Evolutionary conservation across 2,329 filamentous ascomycete species (phyloP).

Genomic region (Neonectria neomacrospora): DNA sequence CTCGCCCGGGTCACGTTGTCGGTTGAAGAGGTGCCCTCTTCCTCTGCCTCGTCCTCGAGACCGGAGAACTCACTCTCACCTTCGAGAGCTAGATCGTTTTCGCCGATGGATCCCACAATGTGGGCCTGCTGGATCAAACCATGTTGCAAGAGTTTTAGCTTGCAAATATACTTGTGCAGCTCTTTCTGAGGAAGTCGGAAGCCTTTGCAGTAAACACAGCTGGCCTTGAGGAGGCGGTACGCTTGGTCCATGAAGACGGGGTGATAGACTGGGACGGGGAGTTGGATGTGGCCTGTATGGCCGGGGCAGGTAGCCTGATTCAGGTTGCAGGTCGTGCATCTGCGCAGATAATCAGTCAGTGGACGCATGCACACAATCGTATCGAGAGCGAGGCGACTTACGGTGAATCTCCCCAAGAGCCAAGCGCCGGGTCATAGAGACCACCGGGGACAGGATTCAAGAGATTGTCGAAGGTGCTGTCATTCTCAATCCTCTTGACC

Average conservation of each 20-base stretch:
- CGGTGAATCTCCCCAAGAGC: conserved; percentile 87
- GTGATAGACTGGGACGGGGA: conserved; percentile 93
- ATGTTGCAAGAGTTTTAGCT: conserved; percentile 85
- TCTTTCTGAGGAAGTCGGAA: conserved; percentile 82
- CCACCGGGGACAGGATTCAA: conserved; percentile 90
- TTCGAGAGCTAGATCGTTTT: conserved; percentile 54
- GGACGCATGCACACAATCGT: conserved; percentile 18
- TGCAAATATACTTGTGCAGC: conserved; percentile 83
- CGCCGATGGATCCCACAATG: conserved; percentile 64
- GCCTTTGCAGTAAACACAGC: conserved; percentile 91
- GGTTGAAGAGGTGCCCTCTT: conserved; percentile 67
- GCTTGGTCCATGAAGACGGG: conserved; percentile 96
- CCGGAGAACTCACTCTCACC: conserved; percentile 49
- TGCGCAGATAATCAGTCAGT: conserved; percentile 49
- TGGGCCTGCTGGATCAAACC: conserved; percentile 79
- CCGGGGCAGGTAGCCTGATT: conserved; percentile 86
- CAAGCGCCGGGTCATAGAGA: conserved; percentile 91
- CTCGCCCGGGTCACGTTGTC: conserved; percentile 64
- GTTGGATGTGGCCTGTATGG: conserved; percentile 93
- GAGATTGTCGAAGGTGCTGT: conserved; percentile 92
- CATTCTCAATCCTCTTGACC: conserved; percentile 93
- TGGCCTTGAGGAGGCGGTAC: conserved; percentile 83
- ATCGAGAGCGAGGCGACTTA: conserved; percentile 54
- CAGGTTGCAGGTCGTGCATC: conserved; percentile 92
- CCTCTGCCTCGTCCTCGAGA: conserved; percentile 68